phyloP scores from a whole-genome alignment of 495 filamentous ascomycete species.

The Patellaria atrata region DNA sequence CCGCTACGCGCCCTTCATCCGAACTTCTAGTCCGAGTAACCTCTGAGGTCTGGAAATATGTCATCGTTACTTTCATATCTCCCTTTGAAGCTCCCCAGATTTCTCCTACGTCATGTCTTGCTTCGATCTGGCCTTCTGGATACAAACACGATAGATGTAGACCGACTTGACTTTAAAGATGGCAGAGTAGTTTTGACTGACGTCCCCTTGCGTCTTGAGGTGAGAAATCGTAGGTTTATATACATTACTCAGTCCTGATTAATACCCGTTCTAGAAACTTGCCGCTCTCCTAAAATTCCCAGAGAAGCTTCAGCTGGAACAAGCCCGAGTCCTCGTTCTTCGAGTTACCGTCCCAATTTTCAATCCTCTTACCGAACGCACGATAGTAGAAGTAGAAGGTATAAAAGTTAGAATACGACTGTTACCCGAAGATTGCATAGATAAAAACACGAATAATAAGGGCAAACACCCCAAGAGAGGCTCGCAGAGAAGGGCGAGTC shows the following conservation, averaged over 20 bases:
- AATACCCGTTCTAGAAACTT: conserved; percentile 45
- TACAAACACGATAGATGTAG: conserved; percentile 60
- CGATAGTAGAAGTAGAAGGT: conserved; percentile 62
- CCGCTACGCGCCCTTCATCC: too few relatives aligned
- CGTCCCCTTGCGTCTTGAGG: conserved; percentile 61
- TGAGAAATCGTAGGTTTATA: conserved; percentile 24
- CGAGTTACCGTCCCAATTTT: conserved; percentile 67
- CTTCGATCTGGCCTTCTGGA: conserved; percentile 71
- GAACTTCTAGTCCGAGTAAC: too few relatives aligned
- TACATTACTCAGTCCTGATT: not conserved
- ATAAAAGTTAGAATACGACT: conserved; percentile 49
- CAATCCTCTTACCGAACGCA: conserved; percentile 66
- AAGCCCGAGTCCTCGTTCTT: conserved; percentile 54
- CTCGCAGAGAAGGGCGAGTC: too few relatives aligned
- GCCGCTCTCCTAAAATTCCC: conserved; percentile 49
- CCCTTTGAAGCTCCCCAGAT: too few relatives aligned
- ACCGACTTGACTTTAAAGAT: conserved; percentile 67
- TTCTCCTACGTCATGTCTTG: conserved; percentile 66
- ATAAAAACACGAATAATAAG: not conserved
- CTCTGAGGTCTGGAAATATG: too few relatives aligned
- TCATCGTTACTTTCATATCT: too few relatives aligned
- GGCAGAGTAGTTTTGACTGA: too few relatives aligned
- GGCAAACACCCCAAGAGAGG: too few relatives aligned
- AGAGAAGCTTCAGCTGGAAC: conserved; percentile 46
- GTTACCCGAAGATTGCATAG: conserved; percentile 5